A percentile compares a stretch with the other conserved stretches of the same genome.
These are phyloP conservation scores for Gilbertella persicaria DNA, from an alignment of 371 early-diverging fungal species.

Conservation along the genomic window DNA sequence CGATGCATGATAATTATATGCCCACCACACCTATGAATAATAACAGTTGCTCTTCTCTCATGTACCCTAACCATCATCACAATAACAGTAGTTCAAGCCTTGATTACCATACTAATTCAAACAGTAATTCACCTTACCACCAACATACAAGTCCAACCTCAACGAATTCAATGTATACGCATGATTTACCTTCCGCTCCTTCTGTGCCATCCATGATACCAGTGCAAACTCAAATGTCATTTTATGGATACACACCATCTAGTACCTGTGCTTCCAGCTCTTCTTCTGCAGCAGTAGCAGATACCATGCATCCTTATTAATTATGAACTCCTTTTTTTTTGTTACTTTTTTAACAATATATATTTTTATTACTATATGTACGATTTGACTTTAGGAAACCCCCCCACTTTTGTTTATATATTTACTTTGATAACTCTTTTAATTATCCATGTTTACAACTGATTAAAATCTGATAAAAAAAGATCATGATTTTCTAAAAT, in stretches of 20 bases:
- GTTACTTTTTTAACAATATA: too few relatives aligned
- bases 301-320: too few relatives aligned
- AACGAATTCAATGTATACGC: too few relatives aligned
- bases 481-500: slow-evolving; percentile 58
- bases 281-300: too few relatives aligned
- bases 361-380: too few relatives aligned
- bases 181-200: slow-evolving; percentile 11
- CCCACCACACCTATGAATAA: not conserved
- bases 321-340: too few relatives aligned
- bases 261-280: not conserved
- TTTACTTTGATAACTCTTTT: too few relatives aligned
- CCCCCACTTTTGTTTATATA: too few relatives aligned
- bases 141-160: too few relatives aligned
- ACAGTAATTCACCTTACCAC: not conserved
- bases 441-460: not conserved
- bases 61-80: not conserved
- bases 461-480: not conserved
- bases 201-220: slow-evolving; percentile 31
- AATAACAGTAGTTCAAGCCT: not conserved
- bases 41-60: not conserved
- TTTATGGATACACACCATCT: slow-evolving; percentile 1
- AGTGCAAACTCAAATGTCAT: slow-evolving; percentile 6
- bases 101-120: not conserved
- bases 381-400: too few relatives aligned
- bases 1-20: too few relatives aligned